Percentiles rank a stretch among this genome's conserved stretches.
Conservation (phyloP, 2,329 filamentous ascomycete species). For the Trichophyton schoenleinii region DNA sequence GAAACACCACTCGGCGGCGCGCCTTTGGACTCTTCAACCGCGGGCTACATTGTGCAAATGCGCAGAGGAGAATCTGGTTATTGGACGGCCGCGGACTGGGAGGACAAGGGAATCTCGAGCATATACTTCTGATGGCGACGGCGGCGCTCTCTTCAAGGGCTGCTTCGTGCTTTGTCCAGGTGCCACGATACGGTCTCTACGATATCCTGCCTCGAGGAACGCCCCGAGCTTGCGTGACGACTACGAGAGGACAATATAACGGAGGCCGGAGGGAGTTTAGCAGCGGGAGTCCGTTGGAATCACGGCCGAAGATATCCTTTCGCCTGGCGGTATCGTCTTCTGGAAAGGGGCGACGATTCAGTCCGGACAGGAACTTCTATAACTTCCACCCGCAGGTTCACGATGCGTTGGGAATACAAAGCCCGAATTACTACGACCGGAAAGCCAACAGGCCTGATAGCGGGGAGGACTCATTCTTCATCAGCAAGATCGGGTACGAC, state of each 20-base stretch:
- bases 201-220: neutral
- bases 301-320: conserved; percentile 44
- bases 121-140: conserved; percentile 2
- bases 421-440: conserved; percentile 40
- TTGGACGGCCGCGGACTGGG: conserved; percentile 1
- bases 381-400: conserved; percentile 49
- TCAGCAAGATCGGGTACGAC: conserved; percentile 58
- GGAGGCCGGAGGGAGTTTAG: conserved; percentile 19
- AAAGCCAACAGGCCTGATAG: conserved; percentile 58
- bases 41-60: neutral
- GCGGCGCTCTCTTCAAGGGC: neutral
- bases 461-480: conserved; percentile 94
- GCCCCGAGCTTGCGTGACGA: neutral
- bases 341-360: conserved; percentile 56
- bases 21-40: neutral
- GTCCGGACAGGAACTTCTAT: conserved; percentile 56
- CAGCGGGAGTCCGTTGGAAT: conserved; percentile 16
- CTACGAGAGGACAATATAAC: neutral
- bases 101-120: neutral
- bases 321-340: conserved; percentile 63
- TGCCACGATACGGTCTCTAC: neutral
- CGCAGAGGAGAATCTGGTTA: neutral
- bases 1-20: neutral
- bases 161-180: neutral
- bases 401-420: conserved; percentile 27